These are phyloP conservation scores for Otatea glauca DNA, from an alignment of 176 grass and related monocot genomes.

Conservation along the genomic window DNA sequence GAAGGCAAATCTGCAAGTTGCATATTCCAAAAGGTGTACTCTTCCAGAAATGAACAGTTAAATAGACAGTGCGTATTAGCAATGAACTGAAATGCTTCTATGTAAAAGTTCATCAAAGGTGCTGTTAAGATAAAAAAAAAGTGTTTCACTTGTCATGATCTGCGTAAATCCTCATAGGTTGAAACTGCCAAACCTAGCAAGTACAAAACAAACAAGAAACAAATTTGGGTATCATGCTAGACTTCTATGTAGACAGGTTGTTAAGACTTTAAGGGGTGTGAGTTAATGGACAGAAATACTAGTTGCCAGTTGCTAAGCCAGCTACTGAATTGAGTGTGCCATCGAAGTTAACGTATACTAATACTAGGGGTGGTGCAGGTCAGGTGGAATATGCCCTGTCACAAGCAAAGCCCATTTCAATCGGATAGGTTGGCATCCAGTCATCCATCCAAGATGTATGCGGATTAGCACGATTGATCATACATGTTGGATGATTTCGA, in stretches of 20 bases:
- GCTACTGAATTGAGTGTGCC: slow-evolving; percentile 21
- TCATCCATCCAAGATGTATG: not conserved
- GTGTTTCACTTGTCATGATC: not conserved
- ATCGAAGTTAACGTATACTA: not conserved
- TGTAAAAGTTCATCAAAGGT: not conserved
- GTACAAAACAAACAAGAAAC: not conserved
- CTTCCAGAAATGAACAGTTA: not conserved
- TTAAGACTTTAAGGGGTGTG: not conserved
- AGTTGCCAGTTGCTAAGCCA: not conserved
- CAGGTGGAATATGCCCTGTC: not conserved
- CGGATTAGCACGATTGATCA: not conserved
- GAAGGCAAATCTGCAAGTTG: not conserved
- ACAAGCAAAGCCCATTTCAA: not conserved
- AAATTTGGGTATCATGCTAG: not conserved
- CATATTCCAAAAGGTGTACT: not conserved
- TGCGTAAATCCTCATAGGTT: not conserved
- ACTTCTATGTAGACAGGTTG: not conserved
- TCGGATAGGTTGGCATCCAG: not conserved
- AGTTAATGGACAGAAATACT: not conserved
- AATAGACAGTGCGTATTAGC: not conserved
- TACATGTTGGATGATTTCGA: not conserved
- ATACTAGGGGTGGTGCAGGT: not conserved
- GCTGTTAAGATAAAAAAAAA: not conserved
- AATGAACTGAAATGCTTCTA: not conserved
- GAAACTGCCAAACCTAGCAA: not conserved